Evolutionary conservation across 345 rosid genomes (phyloP).

Genomic region (Carallia pectinifolia): DNA sequence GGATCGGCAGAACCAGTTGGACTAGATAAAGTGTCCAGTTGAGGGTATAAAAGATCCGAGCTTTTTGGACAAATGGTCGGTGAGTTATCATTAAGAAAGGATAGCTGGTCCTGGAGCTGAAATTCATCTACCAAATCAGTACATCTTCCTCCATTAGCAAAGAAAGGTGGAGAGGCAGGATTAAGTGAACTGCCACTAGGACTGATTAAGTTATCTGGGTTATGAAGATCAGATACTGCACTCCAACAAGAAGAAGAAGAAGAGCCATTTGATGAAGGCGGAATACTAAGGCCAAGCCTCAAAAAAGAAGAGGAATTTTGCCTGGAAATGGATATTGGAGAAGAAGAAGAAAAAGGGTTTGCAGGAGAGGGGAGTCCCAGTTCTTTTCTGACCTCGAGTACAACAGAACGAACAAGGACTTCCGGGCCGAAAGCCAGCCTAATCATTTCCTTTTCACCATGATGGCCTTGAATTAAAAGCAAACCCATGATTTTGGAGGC

Average conservation of each 20-base stretch:
- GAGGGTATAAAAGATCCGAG: constrained; percentile 44
- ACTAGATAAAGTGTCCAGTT: constrained; percentile 37
- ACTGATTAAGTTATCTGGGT: constrained; percentile 51
- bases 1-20: constrained; percentile 29
- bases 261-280: constrained; percentile 30
- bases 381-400: constrained; percentile 65
- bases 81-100: constrained; percentile 55
- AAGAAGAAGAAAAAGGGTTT: constrained; percentile 46
- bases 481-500: constrained; percentile 95
- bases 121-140: constrained; percentile 52
- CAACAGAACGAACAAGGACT: constrained; percentile 65
- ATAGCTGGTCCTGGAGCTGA: constrained; percentile 62
- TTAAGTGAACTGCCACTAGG: constrained; percentile 45
- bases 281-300: constrained; percentile 33
- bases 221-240: constrained; percentile 42
- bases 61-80: constrained; percentile 33
- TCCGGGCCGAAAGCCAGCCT: constrained; percentile 89
- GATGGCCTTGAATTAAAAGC: constrained; percentile 81
- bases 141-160: constrained; percentile 41
- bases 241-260: constrained; percentile 35
- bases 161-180: constrained; percentile 68
- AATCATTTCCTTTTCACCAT: constrained; percentile 91
- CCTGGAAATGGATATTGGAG: constrained; percentile 37
- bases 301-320: constrained; percentile 35
- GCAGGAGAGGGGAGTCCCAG: constrained; percentile 46